phyloP scores from a whole-genome alignment of 305 asterid genomes.

The Solanum hybrid region DNA sequence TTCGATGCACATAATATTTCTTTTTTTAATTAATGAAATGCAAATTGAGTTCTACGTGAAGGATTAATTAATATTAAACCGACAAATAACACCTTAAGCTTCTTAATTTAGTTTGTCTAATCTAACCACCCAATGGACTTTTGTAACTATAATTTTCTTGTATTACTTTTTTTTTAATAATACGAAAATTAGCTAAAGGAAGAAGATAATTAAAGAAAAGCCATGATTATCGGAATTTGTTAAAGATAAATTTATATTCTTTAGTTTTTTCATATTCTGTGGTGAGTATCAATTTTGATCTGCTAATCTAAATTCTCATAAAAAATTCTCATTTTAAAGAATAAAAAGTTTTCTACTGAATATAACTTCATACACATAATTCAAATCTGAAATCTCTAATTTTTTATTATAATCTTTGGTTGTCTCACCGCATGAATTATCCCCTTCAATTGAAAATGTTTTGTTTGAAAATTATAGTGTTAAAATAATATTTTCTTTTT shows the following conservation, averaged over 20 bases:
- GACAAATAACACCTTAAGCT: not conserved
- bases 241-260: not conserved
- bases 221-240: not conserved
- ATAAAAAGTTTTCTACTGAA: accelerated
- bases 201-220: not conserved
- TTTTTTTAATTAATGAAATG: not conserved
- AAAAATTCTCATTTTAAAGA: not conserved
- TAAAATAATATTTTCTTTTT: not conserved
- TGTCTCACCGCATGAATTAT: not conserved
- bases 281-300: no score
- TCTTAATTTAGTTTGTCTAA: not conserved
- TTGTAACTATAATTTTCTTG: not conserved
- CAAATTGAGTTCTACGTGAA: not conserved
- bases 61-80: not conserved
- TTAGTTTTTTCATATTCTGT: not conserved
- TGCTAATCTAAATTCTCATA: no score
- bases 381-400: not conserved
- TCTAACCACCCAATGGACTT: not conserved
- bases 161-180: not conserved
- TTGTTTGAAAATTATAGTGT: not conserved
- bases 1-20: no score
- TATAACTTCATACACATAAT: not conserved
- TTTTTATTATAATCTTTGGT: not conserved
- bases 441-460: not conserved
- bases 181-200: not conserved